Evolutionary conservation across 106 monocot species (phyloP).

Genomic region (Posidonia australis): DNA sequence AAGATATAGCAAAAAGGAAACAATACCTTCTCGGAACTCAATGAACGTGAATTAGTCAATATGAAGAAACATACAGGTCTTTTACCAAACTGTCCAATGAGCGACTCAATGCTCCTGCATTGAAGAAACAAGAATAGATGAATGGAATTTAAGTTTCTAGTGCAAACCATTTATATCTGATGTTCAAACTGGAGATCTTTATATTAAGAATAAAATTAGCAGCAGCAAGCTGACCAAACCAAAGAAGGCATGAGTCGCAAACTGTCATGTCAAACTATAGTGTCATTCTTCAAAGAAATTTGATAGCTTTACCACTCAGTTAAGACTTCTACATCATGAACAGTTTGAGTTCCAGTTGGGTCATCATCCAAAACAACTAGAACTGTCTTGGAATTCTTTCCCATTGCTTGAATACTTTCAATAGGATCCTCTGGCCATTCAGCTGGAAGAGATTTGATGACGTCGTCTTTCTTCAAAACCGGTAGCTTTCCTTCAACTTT

Average conservation of each 20-base stretch:
- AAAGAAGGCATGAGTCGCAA: background rate
- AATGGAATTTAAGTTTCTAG: background rate
- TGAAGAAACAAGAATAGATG: slow-evolving; percentile 1
- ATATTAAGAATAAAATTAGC: background rate
- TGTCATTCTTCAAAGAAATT: background rate
- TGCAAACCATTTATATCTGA: background rate
- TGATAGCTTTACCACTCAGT: slow-evolving; percentile 63
- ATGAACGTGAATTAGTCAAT: slow-evolving; percentile 85
- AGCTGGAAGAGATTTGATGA: slow-evolving; percentile 53
- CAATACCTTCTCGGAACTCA: slow-evolving; percentile 80
- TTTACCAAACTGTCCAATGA: slow-evolving; percentile 58
- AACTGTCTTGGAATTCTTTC: slow-evolving; percentile 37
- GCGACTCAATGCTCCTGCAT: slow-evolving; percentile 64
- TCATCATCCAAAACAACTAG: slow-evolving; percentile 94
- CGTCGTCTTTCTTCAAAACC: slow-evolving; percentile 44
- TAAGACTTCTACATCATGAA: slow-evolving; percentile 86
- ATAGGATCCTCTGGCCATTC: slow-evolving; percentile 85
- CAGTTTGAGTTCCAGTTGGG: slow-evolving; percentile 97
- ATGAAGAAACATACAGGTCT: slow-evolving; percentile 71
- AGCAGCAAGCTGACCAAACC: background rate
- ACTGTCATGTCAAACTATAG: background rate
- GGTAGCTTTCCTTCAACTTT: slow-evolving; percentile 58
- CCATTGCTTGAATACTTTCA: slow-evolving; percentile 23
- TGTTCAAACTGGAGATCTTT: background rate
- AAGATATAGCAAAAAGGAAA: background rate